Evolutionary conservation across 2,329 filamentous ascomycete species (phyloP).

Genomic region (Venturia carpophila): DNA sequence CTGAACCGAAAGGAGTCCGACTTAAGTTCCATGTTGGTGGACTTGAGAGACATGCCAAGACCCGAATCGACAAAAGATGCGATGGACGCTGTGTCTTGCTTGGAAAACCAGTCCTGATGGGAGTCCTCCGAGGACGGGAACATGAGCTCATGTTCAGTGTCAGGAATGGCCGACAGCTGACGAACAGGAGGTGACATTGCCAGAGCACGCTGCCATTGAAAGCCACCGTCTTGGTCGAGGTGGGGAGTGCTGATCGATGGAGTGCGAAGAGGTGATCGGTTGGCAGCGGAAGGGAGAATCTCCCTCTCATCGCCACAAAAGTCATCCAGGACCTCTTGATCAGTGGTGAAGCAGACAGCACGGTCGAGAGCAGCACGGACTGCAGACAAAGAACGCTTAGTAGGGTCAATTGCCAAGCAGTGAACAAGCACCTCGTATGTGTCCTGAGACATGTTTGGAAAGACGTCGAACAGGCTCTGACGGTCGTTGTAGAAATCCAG

Average conservation of each 20-base stretch:
- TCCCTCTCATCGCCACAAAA: constrained; percentile 78
- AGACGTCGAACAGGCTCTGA: constrained; percentile 94
- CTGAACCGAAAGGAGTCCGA: constrained; percentile 45
- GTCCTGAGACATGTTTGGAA: constrained; percentile 97
- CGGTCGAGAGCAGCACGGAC: constrained; percentile 71
- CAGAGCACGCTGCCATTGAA: constrained; percentile 91
- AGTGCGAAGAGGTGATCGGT: constrained; percentile 90
- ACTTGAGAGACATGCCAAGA: constrained; percentile 72
- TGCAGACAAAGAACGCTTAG: constrained; percentile 72
- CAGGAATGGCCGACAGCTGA: constrained; percentile 78
- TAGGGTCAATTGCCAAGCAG: constrained; percentile 85
- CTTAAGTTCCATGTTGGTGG: constrained; percentile 48
- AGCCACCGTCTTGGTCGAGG: constrained; percentile 66
- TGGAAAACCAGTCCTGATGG: constrained; percentile 64
- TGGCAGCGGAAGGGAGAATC: constrained; percentile 68
- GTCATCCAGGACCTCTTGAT: constrained; percentile 85
- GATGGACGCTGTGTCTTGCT: constrained; percentile 69
- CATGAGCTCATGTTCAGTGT: constrained; percentile 54
- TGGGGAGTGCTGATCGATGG: constrained; percentile 87
- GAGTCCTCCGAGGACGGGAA: constrained; percentile 45
- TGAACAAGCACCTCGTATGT: constrained; percentile 89
- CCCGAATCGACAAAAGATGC: constrained; percentile 79
- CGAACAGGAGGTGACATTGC: constrained; percentile 67
- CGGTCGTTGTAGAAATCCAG: constrained; percentile 88
- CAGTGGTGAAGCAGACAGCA: constrained; percentile 83